These are phyloP conservation scores for Diaporthe caulivora DNA, from an alignment of 2,329 filamentous ascomycete species.

Conservation along the genomic window DNA sequence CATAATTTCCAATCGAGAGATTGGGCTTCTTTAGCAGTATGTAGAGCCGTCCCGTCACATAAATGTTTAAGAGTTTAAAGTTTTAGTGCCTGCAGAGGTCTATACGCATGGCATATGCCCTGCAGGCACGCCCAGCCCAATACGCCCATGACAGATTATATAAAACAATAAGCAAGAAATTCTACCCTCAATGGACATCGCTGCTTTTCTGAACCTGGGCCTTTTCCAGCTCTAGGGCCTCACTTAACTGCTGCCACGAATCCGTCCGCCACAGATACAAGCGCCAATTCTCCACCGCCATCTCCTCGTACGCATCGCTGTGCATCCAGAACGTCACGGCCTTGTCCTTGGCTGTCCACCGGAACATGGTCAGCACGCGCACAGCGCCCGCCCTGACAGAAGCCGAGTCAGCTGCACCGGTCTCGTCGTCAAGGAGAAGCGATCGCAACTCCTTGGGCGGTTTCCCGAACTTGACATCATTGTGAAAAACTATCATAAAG, in stretches of 20 bases:
- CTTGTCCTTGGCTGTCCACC: background rate
- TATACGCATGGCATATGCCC: no score
- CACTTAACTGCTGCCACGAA: background rate
- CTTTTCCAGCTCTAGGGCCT: background rate
- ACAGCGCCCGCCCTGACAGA: background rate
- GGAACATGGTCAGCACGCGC: background rate
- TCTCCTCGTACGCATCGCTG: background rate
- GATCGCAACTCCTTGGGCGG: background rate
- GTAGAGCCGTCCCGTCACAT: no score
- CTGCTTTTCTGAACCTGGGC: background rate
- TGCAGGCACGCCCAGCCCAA: no score
- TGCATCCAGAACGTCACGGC: background rate
- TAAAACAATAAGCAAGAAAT: no score
- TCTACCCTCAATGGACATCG: no score
- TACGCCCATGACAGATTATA: no score
- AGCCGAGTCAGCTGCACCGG: background rate
- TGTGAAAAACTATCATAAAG: background rate
- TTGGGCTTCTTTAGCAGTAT: no score
- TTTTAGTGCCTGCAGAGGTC: no score
- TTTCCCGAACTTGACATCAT: background rate
- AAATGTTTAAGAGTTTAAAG: no score
- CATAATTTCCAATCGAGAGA: no score
- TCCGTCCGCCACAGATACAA: conserved; percentile 16
- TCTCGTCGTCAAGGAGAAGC: background rate
- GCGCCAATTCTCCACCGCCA: background rate